Conservation (phyloP, 2,329 filamentous ascomycete species). For the Emergomyces orientalis region DNA sequence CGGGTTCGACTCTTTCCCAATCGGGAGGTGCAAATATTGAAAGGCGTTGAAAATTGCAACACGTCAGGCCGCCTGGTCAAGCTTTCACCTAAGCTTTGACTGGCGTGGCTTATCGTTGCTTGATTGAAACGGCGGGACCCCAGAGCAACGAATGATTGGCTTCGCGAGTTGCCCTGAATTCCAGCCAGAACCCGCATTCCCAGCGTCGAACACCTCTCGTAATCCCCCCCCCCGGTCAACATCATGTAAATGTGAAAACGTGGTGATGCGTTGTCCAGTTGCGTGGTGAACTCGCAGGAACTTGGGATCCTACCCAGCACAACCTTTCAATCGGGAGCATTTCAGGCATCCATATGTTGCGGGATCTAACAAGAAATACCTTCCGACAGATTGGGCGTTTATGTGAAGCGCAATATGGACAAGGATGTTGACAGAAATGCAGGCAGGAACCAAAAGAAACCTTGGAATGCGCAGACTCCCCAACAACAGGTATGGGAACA, state of each 20-base stretch:
- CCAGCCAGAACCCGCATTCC: neutral
- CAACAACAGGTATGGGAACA: neutral
- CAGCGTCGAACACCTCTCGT: neutral
- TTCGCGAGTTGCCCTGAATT: neutral
- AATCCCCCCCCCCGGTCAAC: neutral
- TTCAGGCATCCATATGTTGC: neutral
- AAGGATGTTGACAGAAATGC: neutral
- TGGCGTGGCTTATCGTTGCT: constrained; percentile 4
- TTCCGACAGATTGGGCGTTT: neutral
- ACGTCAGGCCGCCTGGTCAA: neutral
- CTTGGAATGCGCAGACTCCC: neutral
- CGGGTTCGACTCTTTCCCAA: neutral
- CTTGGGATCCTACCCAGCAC: neutral
- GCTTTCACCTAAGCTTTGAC: neutral
- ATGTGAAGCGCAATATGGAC: neutral
- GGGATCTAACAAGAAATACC: neutral
- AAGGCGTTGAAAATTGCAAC: neutral
- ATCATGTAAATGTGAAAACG: neutral
- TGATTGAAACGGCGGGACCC: neutral
- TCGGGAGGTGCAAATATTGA: neutral
- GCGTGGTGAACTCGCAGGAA: neutral
- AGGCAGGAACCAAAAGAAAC: neutral
- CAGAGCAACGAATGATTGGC: neutral
- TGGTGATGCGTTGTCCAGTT: constrained; percentile 1
- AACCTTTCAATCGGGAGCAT: neutral